Conservation (phyloP, 495 filamentous ascomycete species). For the Xylaria sp. region DNA sequence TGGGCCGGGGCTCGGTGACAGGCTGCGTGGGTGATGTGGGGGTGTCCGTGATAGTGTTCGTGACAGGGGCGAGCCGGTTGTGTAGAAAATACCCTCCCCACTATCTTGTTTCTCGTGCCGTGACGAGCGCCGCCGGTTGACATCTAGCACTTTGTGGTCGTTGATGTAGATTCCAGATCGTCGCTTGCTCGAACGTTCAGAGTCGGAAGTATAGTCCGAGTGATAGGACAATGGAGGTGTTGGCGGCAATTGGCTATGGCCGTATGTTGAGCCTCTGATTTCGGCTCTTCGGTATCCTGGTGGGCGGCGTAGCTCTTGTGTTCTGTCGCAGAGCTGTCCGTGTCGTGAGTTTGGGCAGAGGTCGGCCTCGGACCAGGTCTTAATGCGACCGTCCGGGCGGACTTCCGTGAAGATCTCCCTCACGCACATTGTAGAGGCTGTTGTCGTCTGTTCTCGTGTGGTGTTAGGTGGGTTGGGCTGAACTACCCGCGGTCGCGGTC, state of each 20-base stretch:
- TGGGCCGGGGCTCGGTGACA: constrained; percentile 30
- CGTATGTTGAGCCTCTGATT: constrained; percentile 36
- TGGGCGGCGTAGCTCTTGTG: constrained; percentile 27
- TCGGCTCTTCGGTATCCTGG: constrained; percentile 32
- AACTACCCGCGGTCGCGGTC: constrained; percentile 31
- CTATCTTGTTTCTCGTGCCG: constrained; percentile 30
- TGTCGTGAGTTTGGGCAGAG: constrained; percentile 29
- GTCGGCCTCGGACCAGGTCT: constrained; percentile 15
- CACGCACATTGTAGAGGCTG: constrained; percentile 51
- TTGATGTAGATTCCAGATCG: constrained; percentile 44
- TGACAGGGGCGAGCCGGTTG: constrained; percentile 33
- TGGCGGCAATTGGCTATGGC: constrained; percentile 38
- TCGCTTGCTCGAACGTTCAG: constrained; percentile 40
- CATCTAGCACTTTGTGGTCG: constrained; percentile 39
- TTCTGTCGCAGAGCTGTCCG: constrained; percentile 31
- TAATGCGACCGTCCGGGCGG: constrained; percentile 34
- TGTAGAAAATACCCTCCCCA: constrained; percentile 38
- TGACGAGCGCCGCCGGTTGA: constrained; percentile 37
- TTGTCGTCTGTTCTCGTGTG: constrained; percentile 35
- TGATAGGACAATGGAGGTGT: constrained; percentile 50
- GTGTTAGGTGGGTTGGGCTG: constrained; percentile 38
- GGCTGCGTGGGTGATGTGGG: constrained; percentile 29
- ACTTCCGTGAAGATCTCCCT: constrained; percentile 44
- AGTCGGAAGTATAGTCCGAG: constrained; percentile 48
- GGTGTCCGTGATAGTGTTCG: constrained; percentile 35